Base-by-base conservation (phyloP, 2,329 filamentous ascomycete genomes). In the Beauveria scarabaeidicola region DNA sequence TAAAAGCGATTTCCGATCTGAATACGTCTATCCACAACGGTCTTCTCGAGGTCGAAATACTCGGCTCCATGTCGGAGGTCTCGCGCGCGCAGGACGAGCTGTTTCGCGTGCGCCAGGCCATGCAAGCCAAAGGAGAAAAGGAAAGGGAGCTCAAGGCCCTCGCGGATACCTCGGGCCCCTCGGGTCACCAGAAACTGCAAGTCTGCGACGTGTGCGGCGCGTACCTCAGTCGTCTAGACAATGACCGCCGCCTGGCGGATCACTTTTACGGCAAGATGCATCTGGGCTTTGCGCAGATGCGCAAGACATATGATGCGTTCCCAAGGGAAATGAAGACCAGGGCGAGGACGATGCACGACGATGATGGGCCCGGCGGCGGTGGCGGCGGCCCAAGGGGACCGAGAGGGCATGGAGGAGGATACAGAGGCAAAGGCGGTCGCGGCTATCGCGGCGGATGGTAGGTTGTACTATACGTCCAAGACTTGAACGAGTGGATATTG, bases 191-290 rank as follows among this genome's bases (percentile, higher is more conserved):
- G 78, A 99, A 99, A 73, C 80, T 99, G 44, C 94, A 99, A 73
- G 94, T 99, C 51, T 99, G 94, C 80, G 94, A 99, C 74, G 94
- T 97, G 1, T 99, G 94, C 73, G 94, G 94, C 63, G 94, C 94
- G 6, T 99, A 97, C 72, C 81, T 99, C 41, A 91, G 87, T 63
- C 79, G 94, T 23, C 81, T 99, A 36, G 94, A 99, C 71, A 99
- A 99, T 70, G 94, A 99, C 72, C 84, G 94, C 40, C 83, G 94
- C 32, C 74, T 99, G 69, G 94, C 94, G 21, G 94, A 99, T 71
- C 94, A 99, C 73, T 99, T 99, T 72, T 97, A 97, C 74, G 94
- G 94, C 23, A 99, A 99, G 80, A 99, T 99, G 94, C 94, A 99
- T 70, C 77, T 99, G 60, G 94, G 94, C 0, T 99, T 97, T 72